Conservation (phyloP, 306 rosid genomes). For the Malus fusca region DNA sequence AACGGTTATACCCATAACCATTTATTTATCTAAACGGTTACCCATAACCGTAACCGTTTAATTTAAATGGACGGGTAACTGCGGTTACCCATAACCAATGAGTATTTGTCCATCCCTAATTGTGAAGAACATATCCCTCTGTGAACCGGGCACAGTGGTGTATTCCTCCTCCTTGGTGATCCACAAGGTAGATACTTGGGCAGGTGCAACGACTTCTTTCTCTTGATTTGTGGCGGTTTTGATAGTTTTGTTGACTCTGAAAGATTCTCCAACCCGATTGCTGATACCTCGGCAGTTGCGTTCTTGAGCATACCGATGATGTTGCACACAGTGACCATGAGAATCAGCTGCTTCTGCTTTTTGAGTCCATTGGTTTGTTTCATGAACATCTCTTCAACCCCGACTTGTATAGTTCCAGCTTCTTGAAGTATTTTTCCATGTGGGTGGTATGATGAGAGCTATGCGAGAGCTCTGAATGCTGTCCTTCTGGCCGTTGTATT, state of each 20-base stretch:
- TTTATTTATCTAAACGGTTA: too few relatives aligned
- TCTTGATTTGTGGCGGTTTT: constrained; percentile 22
- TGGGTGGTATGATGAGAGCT: constrained; percentile 31
- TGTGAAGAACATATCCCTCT: constrained; percentile 39
- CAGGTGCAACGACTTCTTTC: constrained; percentile 9
- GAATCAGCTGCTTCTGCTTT: constrained; percentile 32
- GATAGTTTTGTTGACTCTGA: constrained; percentile 36
- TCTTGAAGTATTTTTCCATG: constrained; percentile 26
- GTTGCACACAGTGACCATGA: constrained; percentile 29
- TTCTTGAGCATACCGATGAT: constrained; percentile 31
- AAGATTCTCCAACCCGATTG: constrained; percentile 42
- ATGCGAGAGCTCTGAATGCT: constrained; percentile 32
- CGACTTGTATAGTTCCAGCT: constrained; percentile 32
- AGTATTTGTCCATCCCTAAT: too few relatives aligned
- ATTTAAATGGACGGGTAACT: too few relatives aligned
- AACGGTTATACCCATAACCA: too few relatives aligned
- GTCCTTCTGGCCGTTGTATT: constrained; percentile 23
- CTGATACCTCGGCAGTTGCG: constrained; percentile 35
- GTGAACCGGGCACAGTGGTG: constrained; percentile 33
- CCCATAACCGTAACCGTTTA: too few relatives aligned
- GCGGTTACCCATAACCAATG: too few relatives aligned
- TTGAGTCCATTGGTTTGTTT: constrained; percentile 32
- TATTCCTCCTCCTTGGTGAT: constrained; percentile 18
- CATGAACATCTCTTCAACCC: constrained; percentile 44
- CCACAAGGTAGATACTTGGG: constrained; percentile 23